A percentile compares a stretch with the other conserved stretches of the same genome.
Evolutionary conservation across 2,329 filamentous ascomycete species (phyloP).

Genomic region (Clonostachys chloroleuca): DNA sequence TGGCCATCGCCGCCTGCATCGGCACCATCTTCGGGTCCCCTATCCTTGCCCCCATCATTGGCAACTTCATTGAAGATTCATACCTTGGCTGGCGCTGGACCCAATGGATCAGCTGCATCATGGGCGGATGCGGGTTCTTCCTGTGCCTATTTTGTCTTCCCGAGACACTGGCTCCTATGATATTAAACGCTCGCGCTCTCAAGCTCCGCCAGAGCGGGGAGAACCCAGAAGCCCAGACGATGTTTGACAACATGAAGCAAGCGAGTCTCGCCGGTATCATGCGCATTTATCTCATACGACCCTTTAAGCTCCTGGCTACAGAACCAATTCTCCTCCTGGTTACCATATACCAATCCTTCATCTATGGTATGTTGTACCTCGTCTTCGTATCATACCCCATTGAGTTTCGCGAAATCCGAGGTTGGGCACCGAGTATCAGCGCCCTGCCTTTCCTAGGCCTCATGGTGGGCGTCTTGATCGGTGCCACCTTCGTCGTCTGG

Average conservation of each 20-base stretch:
- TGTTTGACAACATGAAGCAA: conserved; percentile 6
- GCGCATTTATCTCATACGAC: too few species aligned
- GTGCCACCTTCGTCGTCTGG: conserved; percentile 39
- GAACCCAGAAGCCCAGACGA: conserved; percentile 13
- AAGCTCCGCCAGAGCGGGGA: conserved; percentile 41
- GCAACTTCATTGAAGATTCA: conserved; percentile 46
- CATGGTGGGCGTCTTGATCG: conserved; percentile 50
- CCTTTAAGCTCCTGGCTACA: conserved; percentile 3
- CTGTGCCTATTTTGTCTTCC: too few species aligned
- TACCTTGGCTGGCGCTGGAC: conserved; percentile 9
- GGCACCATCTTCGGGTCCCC: conserved; percentile 38
- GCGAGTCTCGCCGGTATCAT: conserved; percentile 34
- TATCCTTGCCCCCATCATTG: conserved; percentile 47
- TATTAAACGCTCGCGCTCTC: conserved; percentile 32
- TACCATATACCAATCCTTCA: conserved; percentile 52
- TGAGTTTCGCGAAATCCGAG: conserved; percentile 47
- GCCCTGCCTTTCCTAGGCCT: conserved; percentile 57
- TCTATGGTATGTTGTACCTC: conserved; percentile 43
- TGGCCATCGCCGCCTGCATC: conserved; percentile 43
- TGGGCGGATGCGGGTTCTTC: too few species aligned
- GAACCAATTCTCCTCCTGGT: conserved; percentile 59
- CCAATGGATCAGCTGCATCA: conserved; percentile 4
- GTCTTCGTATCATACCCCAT: conserved; percentile 43
- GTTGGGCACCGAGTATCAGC: conserved; percentile 45
- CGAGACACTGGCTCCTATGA: too few species aligned